phyloP scores from a whole-genome alignment of 768 basidiomycete species.

The Suillus alpinus region DNA sequence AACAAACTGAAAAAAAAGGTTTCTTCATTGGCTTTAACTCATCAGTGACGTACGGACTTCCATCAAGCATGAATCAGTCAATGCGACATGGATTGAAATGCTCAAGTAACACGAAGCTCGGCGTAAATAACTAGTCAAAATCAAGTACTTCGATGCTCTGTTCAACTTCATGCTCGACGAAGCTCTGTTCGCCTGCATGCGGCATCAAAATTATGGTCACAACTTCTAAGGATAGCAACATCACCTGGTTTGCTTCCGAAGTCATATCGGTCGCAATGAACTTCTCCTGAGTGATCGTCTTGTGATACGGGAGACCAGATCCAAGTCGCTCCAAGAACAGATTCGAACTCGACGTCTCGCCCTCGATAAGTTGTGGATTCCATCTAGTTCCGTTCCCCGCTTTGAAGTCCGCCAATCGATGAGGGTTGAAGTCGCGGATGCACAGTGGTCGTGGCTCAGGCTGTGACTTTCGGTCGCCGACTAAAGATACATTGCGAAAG shows the following conservation, averaged over 20 bases:
- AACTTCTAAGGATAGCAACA: neutral
- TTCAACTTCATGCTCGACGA: neutral
- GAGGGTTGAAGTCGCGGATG: neutral
- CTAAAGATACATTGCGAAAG: neutral
- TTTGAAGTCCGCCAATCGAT: neutral
- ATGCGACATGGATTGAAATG: neutral
- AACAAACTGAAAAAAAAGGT: neutral
- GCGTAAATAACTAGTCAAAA: neutral
- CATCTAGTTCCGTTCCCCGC: neutral
- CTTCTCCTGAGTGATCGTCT: neutral
- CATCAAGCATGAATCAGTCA: neutral
- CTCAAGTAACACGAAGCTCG: neutral
- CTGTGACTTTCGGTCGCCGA: neutral
- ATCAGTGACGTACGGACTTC: neutral
- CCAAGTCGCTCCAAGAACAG: neutral
- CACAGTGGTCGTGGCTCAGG: neutral
- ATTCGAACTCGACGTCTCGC: neutral
- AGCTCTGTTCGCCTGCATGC: neutral
- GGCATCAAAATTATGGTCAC: neutral
- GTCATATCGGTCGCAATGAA: neutral
- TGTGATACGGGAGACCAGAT: neutral
- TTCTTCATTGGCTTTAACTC: neutral
- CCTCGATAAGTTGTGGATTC: neutral
- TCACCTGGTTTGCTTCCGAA: neutral
- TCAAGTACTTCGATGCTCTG: neutral